These are phyloP conservation scores for Monilinia vaccinii-corymbosi DNA, from an alignment of 2,329 filamentous ascomycete species.

Conservation along the genomic window DNA sequence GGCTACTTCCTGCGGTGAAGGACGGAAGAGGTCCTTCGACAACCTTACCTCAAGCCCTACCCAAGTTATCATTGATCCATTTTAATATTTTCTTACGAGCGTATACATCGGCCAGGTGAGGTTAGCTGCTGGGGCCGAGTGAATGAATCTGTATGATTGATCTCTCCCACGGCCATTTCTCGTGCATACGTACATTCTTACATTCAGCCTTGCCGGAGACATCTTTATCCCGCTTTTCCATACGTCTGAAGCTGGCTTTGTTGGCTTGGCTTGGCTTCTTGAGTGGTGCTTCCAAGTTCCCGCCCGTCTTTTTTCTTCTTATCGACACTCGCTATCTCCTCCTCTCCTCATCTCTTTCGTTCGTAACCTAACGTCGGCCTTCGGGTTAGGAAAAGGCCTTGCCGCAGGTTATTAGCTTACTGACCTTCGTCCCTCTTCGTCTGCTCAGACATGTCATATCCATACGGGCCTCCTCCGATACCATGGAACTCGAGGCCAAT, in stretches of 20 bases:
- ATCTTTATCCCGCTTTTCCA: not conserved
- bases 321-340: not conserved
- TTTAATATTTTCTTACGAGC: too few species aligned
- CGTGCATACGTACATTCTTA: constrained; percentile 3
- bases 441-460: constrained; percentile 18
- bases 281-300: not conserved
- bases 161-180: not conserved
- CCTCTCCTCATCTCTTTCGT: not conserved
- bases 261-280: not conserved
- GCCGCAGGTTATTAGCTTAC: not conserved
- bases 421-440: not conserved
- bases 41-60: not conserved
- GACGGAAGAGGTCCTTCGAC: too few species aligned
- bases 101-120: too few species aligned
- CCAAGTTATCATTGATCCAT: constrained; percentile 1
- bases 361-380: not conserved
- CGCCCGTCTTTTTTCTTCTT: not conserved
- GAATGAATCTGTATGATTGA: constrained; percentile 7
- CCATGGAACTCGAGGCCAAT: constrained; percentile 22
- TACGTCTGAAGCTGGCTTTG: not conserved
- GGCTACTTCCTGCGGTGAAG: too few species aligned
- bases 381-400: not conserved
- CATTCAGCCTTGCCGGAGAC: constrained; percentile 3
- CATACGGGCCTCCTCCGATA: constrained; percentile 21
- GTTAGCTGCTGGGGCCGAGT: not conserved